Evolutionary conservation across 1,284 basidiomycete species (phyloP).

Genomic region (Microbotryomycetes sp.): DNA sequence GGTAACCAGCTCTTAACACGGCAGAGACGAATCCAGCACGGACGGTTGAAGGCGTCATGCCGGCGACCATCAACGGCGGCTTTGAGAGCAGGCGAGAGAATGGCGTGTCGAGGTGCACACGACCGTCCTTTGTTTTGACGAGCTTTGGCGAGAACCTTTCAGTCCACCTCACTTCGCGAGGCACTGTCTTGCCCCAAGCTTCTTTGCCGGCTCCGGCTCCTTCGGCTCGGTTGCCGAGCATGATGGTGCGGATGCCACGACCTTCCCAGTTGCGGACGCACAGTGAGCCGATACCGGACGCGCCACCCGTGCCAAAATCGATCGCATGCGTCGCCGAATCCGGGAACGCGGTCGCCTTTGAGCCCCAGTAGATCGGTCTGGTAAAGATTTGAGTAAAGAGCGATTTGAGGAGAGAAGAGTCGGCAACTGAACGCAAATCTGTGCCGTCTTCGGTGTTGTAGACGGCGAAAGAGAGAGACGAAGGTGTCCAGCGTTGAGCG

Average conservation of each 20-base stretch:
- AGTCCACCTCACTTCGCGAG: slow-evolving; percentile 80
- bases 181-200: slow-evolving; percentile 64
- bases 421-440: slow-evolving; percentile 60
- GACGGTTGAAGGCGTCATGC: slow-evolving; percentile 95
- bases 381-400: slow-evolving; percentile 91
- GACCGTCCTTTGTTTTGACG: slow-evolving; percentile 86
- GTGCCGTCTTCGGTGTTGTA: slow-evolving; percentile 86
- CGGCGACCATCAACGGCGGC: slow-evolving; percentile 96
- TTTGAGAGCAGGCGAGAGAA: slow-evolving; percentile 93
- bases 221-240: slow-evolving; percentile 76
- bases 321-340: slow-evolving; percentile 83
- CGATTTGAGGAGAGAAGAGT: slow-evolving; percentile 49
- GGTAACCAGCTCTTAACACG: slow-evolving; percentile 86
- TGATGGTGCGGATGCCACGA: slow-evolving; percentile 79
- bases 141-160: slow-evolving; percentile 78
- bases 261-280: slow-evolving; percentile 87
- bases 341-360: slow-evolving; percentile 79
- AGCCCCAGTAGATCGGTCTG: slow-evolving; percentile 78
- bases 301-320: slow-evolving; percentile 92
- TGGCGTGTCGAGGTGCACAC: slow-evolving; percentile 84
- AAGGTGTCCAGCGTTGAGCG: slow-evolving; percentile 57
- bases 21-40: slow-evolving; percentile 87
- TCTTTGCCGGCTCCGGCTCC: slow-evolving; percentile 59
- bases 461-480: slow-evolving; percentile 73
- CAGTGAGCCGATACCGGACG: slow-evolving; percentile 85